phyloP scores from a whole-genome alignment of 305 asterid genomes.

The Lippia alba region DNA sequence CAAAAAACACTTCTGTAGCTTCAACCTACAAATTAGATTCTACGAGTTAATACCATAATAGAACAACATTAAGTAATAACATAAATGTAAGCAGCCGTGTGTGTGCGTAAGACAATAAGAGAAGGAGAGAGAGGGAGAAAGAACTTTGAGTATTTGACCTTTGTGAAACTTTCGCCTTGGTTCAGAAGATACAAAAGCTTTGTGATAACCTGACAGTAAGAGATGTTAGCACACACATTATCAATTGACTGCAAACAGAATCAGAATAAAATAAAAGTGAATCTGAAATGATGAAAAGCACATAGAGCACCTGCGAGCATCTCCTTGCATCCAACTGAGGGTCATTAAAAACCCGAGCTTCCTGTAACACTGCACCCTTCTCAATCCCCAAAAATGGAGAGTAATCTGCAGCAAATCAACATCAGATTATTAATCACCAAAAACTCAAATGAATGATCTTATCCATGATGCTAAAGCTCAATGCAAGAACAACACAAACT shows the following conservation, averaged over 20 bases:
- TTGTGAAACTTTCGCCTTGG: constrained; percentile 94
- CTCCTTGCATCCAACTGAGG: constrained; percentile 94
- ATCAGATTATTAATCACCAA: constrained; percentile 25
- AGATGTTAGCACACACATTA: constrained; percentile 26
- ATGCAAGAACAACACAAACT: constrained; percentile 3
- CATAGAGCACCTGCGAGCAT: constrained; percentile 72
- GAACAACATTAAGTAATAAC: too few species aligned
- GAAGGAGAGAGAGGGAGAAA: constrained; percentile 24
- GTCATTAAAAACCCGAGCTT: constrained; percentile 93
- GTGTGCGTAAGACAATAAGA: constrained; percentile 12
- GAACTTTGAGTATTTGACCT: constrained; percentile 54
- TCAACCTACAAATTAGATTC: constrained; percentile 55
- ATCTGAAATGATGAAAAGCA: constrained; percentile 4
- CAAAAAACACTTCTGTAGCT: constrained; percentile 91
- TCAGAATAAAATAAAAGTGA: background rate
- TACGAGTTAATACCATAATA: too few species aligned
- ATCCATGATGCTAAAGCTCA: constrained; percentile 17
- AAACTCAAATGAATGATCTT: constrained; percentile 9
- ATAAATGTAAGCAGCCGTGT: background rate
- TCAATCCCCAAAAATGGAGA: constrained; percentile 93
- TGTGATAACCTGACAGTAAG: constrained; percentile 75
- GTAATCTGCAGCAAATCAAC: constrained; percentile 53
- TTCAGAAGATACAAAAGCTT: constrained; percentile 96
- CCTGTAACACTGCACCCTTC: constrained; percentile 95
- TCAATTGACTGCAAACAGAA: constrained; percentile 16